These are phyloP conservation scores for Ceratonia siliqua DNA, from an alignment of 306 rosid species.

Conservation along the genomic window DNA sequence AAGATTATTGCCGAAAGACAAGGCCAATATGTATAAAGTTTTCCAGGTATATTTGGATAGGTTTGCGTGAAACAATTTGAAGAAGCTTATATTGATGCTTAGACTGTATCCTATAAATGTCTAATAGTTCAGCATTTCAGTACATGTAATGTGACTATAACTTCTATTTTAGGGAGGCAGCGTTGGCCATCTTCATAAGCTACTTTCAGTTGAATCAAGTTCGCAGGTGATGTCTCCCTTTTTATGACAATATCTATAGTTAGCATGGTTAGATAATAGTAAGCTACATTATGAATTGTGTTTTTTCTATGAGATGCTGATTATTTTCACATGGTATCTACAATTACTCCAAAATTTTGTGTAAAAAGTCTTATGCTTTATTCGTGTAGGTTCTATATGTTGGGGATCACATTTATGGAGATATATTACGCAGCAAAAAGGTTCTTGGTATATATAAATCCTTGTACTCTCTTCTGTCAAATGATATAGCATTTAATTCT, in stretches of 20 bases:
- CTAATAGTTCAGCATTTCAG: slow-evolving; percentile 20
- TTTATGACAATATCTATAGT: not conserved
- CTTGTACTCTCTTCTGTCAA: slow-evolving; percentile 8
- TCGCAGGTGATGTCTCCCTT: slow-evolving; percentile 64
- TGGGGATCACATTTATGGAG: slow-evolving; percentile 99
- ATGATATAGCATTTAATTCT: not conserved
- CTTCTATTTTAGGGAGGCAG: slow-evolving; percentile 79
- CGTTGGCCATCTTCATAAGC: slow-evolving; percentile 88
- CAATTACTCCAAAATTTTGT: too few relatives aligned
- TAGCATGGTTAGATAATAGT: not conserved
- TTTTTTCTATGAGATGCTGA: slow-evolving; percentile 6
- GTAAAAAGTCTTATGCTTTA: slow-evolving; percentile 15
- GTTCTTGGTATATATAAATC: slow-evolving; percentile 74
- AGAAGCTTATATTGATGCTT: not conserved
- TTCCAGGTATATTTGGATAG: slow-evolving; percentile 67
- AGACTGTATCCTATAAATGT: slow-evolving; percentile 8
- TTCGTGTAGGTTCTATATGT: slow-evolving; percentile 87
- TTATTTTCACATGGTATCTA: too few relatives aligned
- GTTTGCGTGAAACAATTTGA: slow-evolving; percentile 7
- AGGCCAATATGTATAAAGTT: slow-evolving; percentile 58
- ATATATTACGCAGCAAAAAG: slow-evolving; percentile 94
- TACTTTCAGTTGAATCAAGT: slow-evolving; percentile 89
- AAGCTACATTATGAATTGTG: not conserved
- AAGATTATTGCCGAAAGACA: slow-evolving; percentile 41
- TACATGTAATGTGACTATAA: slow-evolving; percentile 19